A percentile compares a stretch with the other conserved stretches of the same genome.
phyloP scores from a whole-genome alignment of 73 alveolate species.

The Durusdinium trenchii region DNA sequence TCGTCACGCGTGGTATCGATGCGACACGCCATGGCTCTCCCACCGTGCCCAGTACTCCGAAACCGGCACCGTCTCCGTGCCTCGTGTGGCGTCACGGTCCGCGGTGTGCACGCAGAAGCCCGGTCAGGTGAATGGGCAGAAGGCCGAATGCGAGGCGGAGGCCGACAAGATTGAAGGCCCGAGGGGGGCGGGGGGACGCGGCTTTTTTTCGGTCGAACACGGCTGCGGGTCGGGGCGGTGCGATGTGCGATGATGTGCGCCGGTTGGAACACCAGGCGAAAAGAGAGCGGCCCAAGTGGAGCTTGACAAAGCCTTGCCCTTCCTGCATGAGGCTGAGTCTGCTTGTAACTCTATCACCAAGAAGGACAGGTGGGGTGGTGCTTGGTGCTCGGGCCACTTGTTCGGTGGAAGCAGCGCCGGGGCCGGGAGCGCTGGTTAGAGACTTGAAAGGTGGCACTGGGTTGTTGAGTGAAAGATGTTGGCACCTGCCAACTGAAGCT shows the following conservation, averaged over 20 bases:
- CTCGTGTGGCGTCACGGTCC: too few species aligned
- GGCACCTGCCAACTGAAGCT: too few species aligned
- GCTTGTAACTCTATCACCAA: constrained; percentile 99
- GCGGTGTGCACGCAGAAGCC: too few species aligned
- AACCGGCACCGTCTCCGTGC: neutral
- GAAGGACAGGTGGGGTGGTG: too few species aligned
- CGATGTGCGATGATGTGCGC: neutral
- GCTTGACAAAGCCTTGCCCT: constrained; percentile 99
- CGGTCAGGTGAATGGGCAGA: constrained; percentile 96
- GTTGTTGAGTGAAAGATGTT: too few species aligned
- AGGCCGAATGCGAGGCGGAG: constrained; percentile 98
- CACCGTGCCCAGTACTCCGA: neutral
- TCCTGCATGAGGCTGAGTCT: constrained; percentile 99
- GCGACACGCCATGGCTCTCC: neutral
- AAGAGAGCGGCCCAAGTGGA: constrained; percentile 99
- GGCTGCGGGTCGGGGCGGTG: neutral
- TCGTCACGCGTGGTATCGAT: constrained; percentile 27
- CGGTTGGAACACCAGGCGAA: constrained; percentile 95
- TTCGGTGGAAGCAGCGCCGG: neutral
- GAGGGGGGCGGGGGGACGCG: neutral
- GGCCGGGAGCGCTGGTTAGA: neutral
- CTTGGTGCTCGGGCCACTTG: neutral
- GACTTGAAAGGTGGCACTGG: too few species aligned
- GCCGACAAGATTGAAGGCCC: constrained; percentile 98
- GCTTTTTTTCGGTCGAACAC: neutral